Base-by-base conservation (phyloP, 805 yeast species). In the Suhomyces kilbournensis region DNA sequence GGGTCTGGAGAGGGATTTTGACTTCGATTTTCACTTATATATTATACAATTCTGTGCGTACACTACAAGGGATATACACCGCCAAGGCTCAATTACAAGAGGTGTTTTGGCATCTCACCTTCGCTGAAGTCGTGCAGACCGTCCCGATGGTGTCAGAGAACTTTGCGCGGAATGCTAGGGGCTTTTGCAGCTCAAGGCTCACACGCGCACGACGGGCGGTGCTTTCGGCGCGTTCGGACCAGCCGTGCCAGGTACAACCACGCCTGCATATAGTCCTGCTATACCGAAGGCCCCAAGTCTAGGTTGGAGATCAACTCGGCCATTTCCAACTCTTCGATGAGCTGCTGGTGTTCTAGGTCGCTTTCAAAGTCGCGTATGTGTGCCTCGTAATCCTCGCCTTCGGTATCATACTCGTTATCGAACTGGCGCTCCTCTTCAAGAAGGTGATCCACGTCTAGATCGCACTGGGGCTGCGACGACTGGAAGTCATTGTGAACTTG, bases 361-460 rank as follows among this genome's bases (percentile, higher is more conserved):
- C 46, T 30, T 26, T 55, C 57, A 40, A 47, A 54, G 26, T 52
- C 53, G 5, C 35, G 48, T 15, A 55, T 40, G 38, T 52, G 53
- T 30, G 53, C 59, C n/a, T 54, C 57, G 47, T 53, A 48, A 40
- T 55, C 48, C 14, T 52, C 58, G 26, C 32, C 48, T 10, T 44
- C 46, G 22, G 48, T 49, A 12, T 34, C 48, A 23, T 46, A 46
- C 22, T 46, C 43, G n/a, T 35, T 23, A 8, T 46, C 48, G 7
- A 44, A 51, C 45, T 49, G 53, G 10, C 54, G 51, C 46, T 68
- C 67, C 22, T 65, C 69, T 9, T 66, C 66, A 7, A 67, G 56
- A 35, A 66, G 54, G 46, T 56, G 58, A 34, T 66, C 53, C 40
- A 56, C 43, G 42, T 56, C 66, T 12, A 58, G 49, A 17, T 54